Evolutionary conservation across 768 basidiomycete genomes (phyloP).

Genomic region (Amanita thiersii): DNA sequence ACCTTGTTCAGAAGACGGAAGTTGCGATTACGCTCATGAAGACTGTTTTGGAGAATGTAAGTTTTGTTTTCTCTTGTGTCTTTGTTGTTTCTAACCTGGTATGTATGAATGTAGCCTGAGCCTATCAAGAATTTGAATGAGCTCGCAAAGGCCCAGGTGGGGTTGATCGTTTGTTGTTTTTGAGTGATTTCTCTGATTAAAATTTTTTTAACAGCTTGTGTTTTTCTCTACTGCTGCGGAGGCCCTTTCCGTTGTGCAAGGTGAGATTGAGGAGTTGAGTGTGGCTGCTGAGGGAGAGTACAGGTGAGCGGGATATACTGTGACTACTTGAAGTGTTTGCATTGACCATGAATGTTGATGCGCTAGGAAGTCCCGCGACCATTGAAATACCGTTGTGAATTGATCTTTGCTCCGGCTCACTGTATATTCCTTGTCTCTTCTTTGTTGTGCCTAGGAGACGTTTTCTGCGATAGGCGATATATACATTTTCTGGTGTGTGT

Average conservation of each 20-base stretch:
- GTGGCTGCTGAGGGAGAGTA: constrained; percentile 94
- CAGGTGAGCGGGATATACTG: constrained; percentile 39
- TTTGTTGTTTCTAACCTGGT: not conserved
- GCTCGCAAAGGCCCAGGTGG: constrained; percentile 82
- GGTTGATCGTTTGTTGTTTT: not conserved
- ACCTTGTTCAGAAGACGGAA: constrained; percentile 96
- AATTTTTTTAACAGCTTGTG: constrained; percentile 37
- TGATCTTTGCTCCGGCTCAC: not conserved
- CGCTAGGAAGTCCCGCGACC: constrained; percentile 80
- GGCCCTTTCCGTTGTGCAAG: constrained; percentile 72
- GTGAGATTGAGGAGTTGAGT: constrained; percentile 88
- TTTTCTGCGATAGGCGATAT: no score
- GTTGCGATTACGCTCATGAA: constrained; percentile 96
- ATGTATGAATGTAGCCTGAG: constrained; percentile 58
- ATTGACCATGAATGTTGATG: constrained; percentile 6
- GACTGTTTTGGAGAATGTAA: constrained; percentile 94
- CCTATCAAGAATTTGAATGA: constrained; percentile 91
- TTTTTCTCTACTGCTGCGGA: constrained; percentile 76
- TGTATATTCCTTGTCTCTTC: not conserved
- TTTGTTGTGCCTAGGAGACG: no score
- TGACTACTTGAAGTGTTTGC: constrained; percentile 1
- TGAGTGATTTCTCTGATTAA: no score
- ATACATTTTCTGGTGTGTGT: no score
- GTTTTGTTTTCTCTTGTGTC: constrained; percentile 24
- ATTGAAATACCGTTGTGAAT: constrained; percentile 49